phyloP scores from a whole-genome alignment of 2,329 filamentous ascomycete species.

The Ilyonectria robusta region DNA sequence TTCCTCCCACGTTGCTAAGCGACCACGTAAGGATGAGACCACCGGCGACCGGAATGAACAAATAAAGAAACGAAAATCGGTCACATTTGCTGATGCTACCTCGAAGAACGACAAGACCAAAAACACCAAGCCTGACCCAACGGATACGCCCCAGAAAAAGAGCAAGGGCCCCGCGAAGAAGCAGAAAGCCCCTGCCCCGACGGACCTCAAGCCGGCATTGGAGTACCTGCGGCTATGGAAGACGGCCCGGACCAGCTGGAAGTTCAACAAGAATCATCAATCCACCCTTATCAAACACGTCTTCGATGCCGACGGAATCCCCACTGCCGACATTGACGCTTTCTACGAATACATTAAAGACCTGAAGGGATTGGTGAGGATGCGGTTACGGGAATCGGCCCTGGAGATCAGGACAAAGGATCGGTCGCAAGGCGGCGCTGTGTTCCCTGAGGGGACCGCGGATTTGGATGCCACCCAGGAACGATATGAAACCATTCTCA shows the following conservation, averaged over 20 bases:
- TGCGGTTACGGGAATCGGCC: conserved; percentile 77
- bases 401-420: conserved; percentile 72
- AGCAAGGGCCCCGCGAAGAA: conserved; percentile 58
- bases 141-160: conserved; percentile 49
- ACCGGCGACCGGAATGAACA: conserved; percentile 45
- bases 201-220: conserved; percentile 74
- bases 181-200: conserved; percentile 53
- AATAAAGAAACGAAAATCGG: conserved; percentile 61
- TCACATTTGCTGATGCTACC: conserved; percentile 63
- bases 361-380: conserved; percentile 81
- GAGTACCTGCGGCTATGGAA: conserved; percentile 85
- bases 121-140: conserved; percentile 51
- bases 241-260: conserved; percentile 81
- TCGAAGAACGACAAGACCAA: conserved; percentile 51
- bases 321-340: conserved; percentile 75
- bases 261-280: conserved; percentile 96
- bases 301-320: conserved; percentile 80
- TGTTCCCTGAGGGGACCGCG: conserved; percentile 65
- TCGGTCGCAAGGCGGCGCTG: conserved; percentile 63
- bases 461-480: conserved; percentile 65
- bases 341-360: conserved; percentile 85
- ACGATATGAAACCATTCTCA: conserved; percentile 69
- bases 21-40: conserved; percentile 51
- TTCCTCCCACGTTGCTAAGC: conserved; percentile 52
- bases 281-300: conserved; percentile 87